Conservation (phyloP, 495 filamentous ascomycete species). For the Aspergillus panamensis region DNA sequence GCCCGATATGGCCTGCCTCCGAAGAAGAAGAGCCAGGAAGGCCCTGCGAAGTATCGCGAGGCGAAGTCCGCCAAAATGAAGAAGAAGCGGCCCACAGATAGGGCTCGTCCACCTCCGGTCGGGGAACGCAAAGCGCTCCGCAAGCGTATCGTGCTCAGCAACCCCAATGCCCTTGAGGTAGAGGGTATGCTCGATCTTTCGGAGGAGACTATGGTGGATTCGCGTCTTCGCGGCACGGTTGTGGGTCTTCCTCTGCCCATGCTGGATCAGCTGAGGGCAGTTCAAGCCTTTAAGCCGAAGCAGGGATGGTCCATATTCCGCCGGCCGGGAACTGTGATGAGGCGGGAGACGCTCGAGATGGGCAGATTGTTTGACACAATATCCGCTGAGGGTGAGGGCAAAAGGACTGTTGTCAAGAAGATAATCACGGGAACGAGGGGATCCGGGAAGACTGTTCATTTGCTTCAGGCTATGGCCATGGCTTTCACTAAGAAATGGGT, state of each 20-base stretch:
- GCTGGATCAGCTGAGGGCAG: constrained; percentile 73
- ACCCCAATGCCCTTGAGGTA: constrained; percentile 84
- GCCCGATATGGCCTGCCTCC: constrained; percentile 36
- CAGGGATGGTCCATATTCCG: constrained; percentile 88
- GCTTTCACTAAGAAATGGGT: constrained; percentile 82
- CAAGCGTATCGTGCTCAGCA: constrained; percentile 86
- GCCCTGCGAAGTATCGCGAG: constrained; percentile 32
- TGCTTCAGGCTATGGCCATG: constrained; percentile 81
- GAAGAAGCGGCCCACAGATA: constrained; percentile 39
- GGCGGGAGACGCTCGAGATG: constrained; percentile 70
- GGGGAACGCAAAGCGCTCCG: constrained; percentile 85
- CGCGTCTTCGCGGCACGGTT: constrained; percentile 58
- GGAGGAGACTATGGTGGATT: constrained; percentile 50
- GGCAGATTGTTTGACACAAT: constrained; percentile 56
- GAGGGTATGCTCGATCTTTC: constrained; percentile 58
- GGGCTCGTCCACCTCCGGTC: constrained; percentile 51
- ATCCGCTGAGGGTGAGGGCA: constrained; percentile 41
- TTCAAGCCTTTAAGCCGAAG: constrained; percentile 85
- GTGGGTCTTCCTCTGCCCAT: constrained; percentile 63
- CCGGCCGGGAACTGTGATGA: constrained; percentile 69
- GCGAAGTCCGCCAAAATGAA: constrained; percentile 48
- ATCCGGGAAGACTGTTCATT: constrained; percentile 78
- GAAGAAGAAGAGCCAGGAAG: constrained; percentile 37
- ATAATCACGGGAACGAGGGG: constrained; percentile 71
- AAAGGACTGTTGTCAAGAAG: constrained; percentile 57